Conservation (phyloP, 345 rosid genomes). For the Camelina hispida region DNA sequence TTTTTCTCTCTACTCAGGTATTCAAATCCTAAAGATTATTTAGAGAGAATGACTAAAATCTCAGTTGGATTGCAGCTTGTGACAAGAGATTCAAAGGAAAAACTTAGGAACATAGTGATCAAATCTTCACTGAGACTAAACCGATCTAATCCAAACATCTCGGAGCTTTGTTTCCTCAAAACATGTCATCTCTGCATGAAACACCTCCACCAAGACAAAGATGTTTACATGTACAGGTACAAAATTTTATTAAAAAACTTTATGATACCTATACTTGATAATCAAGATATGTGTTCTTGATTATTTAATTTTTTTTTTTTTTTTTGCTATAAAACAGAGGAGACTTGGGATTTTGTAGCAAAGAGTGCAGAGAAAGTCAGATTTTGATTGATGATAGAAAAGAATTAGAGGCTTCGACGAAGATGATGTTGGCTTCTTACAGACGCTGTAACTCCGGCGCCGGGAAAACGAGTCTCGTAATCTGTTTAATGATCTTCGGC, state of each 20-base stretch:
- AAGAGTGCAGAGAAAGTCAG: constrained; percentile 72
- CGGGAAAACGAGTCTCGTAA: constrained; percentile 42
- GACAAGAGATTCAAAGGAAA: constrained; percentile 42
- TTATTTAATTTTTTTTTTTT: not conserved
- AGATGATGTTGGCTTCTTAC: constrained; percentile 47
- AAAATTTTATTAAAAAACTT: too few relatives aligned
- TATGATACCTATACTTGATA: not conserved
- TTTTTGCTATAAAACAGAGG: constrained; percentile 59
- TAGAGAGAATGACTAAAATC: constrained; percentile 32
- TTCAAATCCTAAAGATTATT: not conserved
- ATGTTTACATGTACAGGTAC: constrained; percentile 89
- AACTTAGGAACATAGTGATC: constrained; percentile 49
- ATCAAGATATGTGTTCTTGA: not conserved
- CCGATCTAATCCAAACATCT: constrained; percentile 22
- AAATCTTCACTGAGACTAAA: constrained; percentile 50
- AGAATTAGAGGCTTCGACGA: constrained; percentile 57
- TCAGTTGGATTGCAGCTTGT: constrained; percentile 65
- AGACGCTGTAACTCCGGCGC: constrained; percentile 47
- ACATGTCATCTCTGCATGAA: constrained; percentile 64
- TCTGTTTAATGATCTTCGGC: constrained; percentile 52
- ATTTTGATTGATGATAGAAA: constrained; percentile 64
- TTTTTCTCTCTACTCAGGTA: not conserved
- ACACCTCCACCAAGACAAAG: constrained; percentile 58
- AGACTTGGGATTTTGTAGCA: constrained; percentile 80
- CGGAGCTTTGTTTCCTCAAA: constrained; percentile 55